Evolutionary conservation across 768 basidiomycete genomes (phyloP), one percentile per base, ranked within the genome.

Genomic region (Termitomyces sp.): DNA sequence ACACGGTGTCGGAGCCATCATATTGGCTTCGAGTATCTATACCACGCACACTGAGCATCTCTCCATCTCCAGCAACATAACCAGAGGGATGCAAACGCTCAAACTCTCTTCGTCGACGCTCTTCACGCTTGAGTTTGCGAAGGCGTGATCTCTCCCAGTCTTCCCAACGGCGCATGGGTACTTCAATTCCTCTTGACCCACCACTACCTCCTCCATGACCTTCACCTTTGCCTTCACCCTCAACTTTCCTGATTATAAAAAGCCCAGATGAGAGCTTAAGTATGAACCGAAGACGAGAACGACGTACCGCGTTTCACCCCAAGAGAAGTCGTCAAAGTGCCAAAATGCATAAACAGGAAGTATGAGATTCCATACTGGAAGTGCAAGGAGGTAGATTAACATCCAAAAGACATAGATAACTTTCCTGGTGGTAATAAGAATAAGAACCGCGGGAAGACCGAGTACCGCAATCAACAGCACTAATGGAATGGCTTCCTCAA

Each of bases 291-390:
- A 44, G 22, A 24, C 4, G 22, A 42, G 32, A 7, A 58, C 5
- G 36, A 73, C 85, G 55, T 66, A 92, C 92, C 95, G 86, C 20
- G 97, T 99, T 74, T 98, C 94, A 65, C 97, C 97, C 97, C 97
- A 99, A 29, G 93, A 94, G 74, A 99, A 98, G 73, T 99, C 97
- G 62, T 98, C 96, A 71, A 99, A 98, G 72, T 98, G 95, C 94
- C 94, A 97, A 71, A 98, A 98, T 14, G 95, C 90, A 72, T 99
- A 99, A 9, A 97, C 76, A 12, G 96, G 95, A 4, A 98, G 79
- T 44, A 96, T 75, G 62, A 96, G 90, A 71, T 98, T 98, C 97
- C 97, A 99, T 31, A 99, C 80, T 0, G 97, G 97, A 41, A 99
- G 76, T 29, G 97, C 94, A 51, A 86, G 56, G 13, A 99, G 82